Base-by-base conservation (phyloP, 129 eudicot genomes). In the Daucus carota region DNA sequence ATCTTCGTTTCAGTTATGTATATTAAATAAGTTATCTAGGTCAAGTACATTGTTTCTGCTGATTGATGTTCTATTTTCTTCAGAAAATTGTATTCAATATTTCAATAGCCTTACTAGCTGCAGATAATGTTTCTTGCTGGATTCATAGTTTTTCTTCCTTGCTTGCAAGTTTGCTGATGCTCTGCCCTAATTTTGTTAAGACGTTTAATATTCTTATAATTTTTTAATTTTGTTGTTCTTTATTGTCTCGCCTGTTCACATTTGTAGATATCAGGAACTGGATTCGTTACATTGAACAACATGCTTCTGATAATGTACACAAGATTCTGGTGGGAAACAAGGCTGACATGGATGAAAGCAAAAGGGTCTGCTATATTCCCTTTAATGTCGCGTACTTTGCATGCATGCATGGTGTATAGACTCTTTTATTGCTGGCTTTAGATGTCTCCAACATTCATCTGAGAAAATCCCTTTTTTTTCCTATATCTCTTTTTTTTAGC, bases 341-440 rank as follows among this genome's bases (percentile, higher is more conserved):
- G 89, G 96, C 96, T 65, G 93, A 92, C 79, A 92, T 92, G 97
- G 97, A 92, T 79, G 97, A 90, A 85, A 92, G 97, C 92, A 92
- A 86, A 86, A 80, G 96, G 92, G 96, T 92, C 65, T 31, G 71
- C 62, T 78, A 74, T 83, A 63, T 77, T 52, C 77, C 63, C 57
- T 73, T 68, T 66, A 22, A n/a, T 60, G 2, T 6, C 13, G 28
- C 46, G 6, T 13, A 34, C n/a, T n/a, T n/a, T n/a, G n/a, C n/a
- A n/a, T n/a, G n/a, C n/a, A n/a, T n/a, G n/a, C n/a, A n/a, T n/a
- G n/a, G 73, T 31, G 67, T 70, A 45, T 33, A 54, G 73, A 29
- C 70, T 38, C 20, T 28, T 63, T 48, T 31, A 77, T 67, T 54
- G 15, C 70, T 54, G 29, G 11, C 62, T 22, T 28, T n/a, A 54